Evolutionary conservation across 257 asterid genomes (phyloP).

Genomic region (Cordia subcordata): DNA sequence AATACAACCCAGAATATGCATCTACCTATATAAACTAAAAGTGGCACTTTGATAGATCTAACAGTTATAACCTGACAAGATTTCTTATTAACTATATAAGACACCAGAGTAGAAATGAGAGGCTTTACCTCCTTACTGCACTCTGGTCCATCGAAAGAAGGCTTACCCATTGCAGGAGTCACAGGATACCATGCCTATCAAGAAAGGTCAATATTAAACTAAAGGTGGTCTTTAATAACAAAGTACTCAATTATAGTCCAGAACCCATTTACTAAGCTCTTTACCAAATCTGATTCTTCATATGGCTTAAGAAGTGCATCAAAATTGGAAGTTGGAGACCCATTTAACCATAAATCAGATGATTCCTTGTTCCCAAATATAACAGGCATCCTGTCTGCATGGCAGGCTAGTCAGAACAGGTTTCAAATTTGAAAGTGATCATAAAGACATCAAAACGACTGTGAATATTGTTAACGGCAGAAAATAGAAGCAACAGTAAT

Average conservation of each 20-base stretch:
- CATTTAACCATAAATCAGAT: slow-evolving; percentile 61
- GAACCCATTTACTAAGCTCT: slow-evolving; percentile 3
- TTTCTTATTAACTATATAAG: not conserved
- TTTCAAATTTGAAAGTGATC: not conserved
- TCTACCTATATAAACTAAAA: too few relatives aligned
- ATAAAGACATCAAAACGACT: too few relatives aligned
- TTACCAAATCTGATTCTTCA: slow-evolving; percentile 73
- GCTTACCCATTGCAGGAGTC: slow-evolving; percentile 84
- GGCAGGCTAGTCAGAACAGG: not conserved
- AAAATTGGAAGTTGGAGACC: slow-evolving; percentile 48
- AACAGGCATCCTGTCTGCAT: slow-evolving; percentile 95
- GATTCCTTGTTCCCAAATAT: slow-evolving; percentile 75
- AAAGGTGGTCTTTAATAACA: slow-evolving; percentile 4
- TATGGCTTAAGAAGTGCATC: slow-evolving; percentile 73
- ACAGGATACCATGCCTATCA: slow-evolving; percentile 88
- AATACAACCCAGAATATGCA: too few relatives aligned
- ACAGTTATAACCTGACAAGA: not conserved
- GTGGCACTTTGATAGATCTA: not conserved
- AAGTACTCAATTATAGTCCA: not conserved
- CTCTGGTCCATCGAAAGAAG: slow-evolving; percentile 80
- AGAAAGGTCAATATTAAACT: slow-evolving; percentile 7
- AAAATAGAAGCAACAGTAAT: too few relatives aligned
- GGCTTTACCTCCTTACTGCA: slow-evolving; percentile 75
- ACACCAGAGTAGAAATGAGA: not conserved
- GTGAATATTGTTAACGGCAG: too few relatives aligned